These are phyloP conservation scores for Oryza meyeriana DNA, from an alignment of 176 grass and related monocot genomes.

Conservation along the genomic window DNA sequence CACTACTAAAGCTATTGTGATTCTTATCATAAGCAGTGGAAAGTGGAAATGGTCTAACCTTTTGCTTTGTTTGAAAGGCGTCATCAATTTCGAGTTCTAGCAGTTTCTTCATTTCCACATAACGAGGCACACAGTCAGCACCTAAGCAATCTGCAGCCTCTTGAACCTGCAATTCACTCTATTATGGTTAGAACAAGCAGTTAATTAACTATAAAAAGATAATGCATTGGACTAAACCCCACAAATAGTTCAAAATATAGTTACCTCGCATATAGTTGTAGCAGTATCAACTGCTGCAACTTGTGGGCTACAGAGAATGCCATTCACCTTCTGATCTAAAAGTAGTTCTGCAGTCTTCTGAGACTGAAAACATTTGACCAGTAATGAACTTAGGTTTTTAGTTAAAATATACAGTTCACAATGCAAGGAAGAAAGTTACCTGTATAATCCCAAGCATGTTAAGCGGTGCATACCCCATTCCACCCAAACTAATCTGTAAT, in stretches of 20 bases:
- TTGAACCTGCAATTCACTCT: slow-evolving; percentile 62
- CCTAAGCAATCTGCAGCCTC: slow-evolving; percentile 92
- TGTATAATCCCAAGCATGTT: slow-evolving; percentile 98
- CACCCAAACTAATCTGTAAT: slow-evolving; percentile 55
- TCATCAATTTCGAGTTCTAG: slow-evolving; percentile 74
- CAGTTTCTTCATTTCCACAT: slow-evolving; percentile 76
- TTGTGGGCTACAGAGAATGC: slow-evolving; percentile 71
- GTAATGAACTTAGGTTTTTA: not conserved
- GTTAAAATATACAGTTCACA: slow-evolving; percentile 10
- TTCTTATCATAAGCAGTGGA: not conserved
- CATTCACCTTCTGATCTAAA: slow-evolving; percentile 64
- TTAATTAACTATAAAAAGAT: not conserved
- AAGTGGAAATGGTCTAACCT: slow-evolving; percentile 44
- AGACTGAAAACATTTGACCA: slow-evolving; percentile 49
- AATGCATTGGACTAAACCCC: not conserved
- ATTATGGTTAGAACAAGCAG: not conserved
- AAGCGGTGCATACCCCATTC: slow-evolving; percentile 68
- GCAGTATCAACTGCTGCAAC: slow-evolving; percentile 82
- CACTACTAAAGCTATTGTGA: not conserved
- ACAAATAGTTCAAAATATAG: not conserved
- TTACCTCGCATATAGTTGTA: slow-evolving; percentile 80
- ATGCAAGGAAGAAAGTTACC: slow-evolving; percentile 31
- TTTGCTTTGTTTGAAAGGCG: slow-evolving; percentile 51
- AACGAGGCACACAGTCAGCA: slow-evolving; percentile 71
- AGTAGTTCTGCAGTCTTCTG: slow-evolving; percentile 93